Conservation (phyloP, 2,329 filamentous ascomycete species). For the Diaporthe capsici region DNA sequence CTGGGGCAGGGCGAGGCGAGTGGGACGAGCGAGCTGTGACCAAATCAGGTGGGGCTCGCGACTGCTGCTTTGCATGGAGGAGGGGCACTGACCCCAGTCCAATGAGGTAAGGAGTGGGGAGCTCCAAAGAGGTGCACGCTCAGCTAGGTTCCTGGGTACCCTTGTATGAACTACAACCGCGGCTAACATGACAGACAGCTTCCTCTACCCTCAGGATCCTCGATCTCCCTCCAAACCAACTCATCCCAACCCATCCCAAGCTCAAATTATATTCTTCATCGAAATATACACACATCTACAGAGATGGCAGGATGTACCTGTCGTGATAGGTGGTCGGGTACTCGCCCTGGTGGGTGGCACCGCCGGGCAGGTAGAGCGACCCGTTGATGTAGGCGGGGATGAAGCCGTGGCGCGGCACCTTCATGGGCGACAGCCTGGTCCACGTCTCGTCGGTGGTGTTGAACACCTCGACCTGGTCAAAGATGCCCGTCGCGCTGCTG, state of each 20-base stretch:
- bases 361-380: conserved; percentile 17
- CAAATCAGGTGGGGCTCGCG: conserved; percentile 12
- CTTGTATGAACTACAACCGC: not conserved
- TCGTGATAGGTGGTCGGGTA: conserved; percentile 1
- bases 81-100: conserved; percentile 14
- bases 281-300: not conserved
- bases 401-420: conserved; percentile 43
- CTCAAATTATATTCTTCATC: too few relatives aligned
- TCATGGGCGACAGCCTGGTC: conserved; percentile 41
- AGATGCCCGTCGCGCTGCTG: conserved; percentile 39
- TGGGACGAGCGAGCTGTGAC: not conserved
- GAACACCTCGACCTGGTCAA: conserved; percentile 43
- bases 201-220: not conserved
- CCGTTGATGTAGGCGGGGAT: conserved; percentile 23
- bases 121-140: conserved; percentile 18
- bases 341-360: conserved; percentile 36
- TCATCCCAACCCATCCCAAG: too few relatives aligned
- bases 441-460: conserved; percentile 41
- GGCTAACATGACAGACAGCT: not conserved
- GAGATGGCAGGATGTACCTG: conserved; percentile 15
- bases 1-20: not conserved
- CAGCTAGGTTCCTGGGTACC: not conserved
- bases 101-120: not conserved
- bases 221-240: too few relatives aligned
- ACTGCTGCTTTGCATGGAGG: not conserved